Evolutionary conservation across 306 rosid species (phyloP).

Genomic region (Quercus alba): DNA sequence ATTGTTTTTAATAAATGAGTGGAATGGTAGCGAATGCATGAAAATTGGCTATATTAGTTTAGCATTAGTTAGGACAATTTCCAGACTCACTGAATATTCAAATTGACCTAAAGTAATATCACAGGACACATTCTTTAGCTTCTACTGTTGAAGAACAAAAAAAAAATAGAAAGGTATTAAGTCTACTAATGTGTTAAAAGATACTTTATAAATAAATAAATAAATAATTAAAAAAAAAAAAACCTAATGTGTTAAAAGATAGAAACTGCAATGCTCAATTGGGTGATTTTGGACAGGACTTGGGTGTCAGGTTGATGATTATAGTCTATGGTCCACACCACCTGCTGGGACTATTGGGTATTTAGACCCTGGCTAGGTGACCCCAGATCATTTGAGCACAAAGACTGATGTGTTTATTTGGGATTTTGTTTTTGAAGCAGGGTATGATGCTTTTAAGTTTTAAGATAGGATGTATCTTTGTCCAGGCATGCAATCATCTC

Average conservation of each 20-base stretch:
- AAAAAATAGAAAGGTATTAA: constrained; percentile 66
- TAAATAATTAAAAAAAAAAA: no score
- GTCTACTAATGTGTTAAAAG: constrained; percentile 85
- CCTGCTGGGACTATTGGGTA: constrained; percentile 97
- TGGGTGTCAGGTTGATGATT: constrained; percentile 59
- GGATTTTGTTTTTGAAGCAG: constrained; percentile 88
- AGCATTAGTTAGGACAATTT: no score
- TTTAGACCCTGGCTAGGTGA: constrained; percentile 87
- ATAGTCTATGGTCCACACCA: constrained; percentile 71
- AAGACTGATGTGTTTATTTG: constrained; percentile 94
- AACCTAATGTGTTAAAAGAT: constrained; percentile 26
- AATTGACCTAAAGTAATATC: no score
- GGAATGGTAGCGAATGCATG: no score
- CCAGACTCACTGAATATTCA: no score
- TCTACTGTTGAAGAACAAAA: no score
- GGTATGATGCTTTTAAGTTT: constrained; percentile 73
- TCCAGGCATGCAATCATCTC: constrained; percentile 75
- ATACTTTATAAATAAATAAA: background rate
- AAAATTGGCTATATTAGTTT: no score
- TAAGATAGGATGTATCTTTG: constrained; percentile 93
- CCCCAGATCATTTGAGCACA: constrained; percentile 90
- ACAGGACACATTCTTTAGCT: no score
- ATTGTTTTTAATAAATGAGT: no score
- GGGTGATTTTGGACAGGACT: constrained; percentile 88
- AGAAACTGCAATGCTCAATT: constrained; percentile 74